These are phyloP conservation scores for Acmispon strigosus DNA, from an alignment of 306 rosid species.

Conservation along the genomic window DNA sequence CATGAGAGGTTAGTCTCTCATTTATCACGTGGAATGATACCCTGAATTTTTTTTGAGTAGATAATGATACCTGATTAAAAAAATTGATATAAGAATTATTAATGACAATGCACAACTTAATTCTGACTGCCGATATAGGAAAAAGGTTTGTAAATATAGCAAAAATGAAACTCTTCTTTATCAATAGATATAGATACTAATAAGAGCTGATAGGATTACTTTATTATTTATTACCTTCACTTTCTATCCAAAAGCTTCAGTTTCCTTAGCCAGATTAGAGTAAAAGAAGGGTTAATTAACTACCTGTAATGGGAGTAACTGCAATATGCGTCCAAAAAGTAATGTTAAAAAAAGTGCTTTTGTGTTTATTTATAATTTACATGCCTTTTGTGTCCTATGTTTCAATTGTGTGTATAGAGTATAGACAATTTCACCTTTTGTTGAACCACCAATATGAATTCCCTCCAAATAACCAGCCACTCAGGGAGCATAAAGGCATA, in stretches of 20 bases:
- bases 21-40: no score
- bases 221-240: neutral
- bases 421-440: neutral
- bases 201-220: neutral
- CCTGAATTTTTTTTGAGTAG: no score
- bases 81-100: no score
- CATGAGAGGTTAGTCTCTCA: no score
- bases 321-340: neutral
- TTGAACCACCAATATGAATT: neutral
- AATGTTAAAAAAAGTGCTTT: neutral
- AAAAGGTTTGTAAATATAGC: no score
- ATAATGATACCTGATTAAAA: no score
- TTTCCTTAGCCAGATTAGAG: neutral
- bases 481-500: neutral
- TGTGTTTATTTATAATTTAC: neutral
- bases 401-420: neutral
- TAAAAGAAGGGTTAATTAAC: no score
- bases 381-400: conserved; percentile 7
- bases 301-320: neutral
- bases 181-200: no score
- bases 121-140: no score
- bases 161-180: no score
- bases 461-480: neutral
- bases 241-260: neutral
- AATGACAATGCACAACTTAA: no score